A percentile compares a stretch with the other conserved stretches of the same genome.
Evolutionary conservation across 2,329 filamentous ascomycete genomes (phyloP).

Genomic region (Diaporthe sp.): DNA sequence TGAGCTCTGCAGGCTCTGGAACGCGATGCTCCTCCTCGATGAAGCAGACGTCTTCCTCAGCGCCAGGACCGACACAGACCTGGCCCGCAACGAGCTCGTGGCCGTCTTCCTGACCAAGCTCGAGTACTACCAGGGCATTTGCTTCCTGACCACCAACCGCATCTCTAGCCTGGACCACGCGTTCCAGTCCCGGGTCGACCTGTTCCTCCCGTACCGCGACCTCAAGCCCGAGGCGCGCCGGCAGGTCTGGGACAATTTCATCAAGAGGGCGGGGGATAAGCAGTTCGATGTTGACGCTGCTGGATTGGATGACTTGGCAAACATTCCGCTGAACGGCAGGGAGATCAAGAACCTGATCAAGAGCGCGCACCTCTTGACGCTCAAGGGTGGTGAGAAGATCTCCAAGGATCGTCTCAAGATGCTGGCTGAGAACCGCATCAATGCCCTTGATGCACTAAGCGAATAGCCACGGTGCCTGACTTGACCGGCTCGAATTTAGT

Average conservation of each 20-base stretch:
- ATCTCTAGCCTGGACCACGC: slow-evolving; percentile 53
- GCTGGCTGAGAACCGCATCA: slow-evolving; percentile 51
- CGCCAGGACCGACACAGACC: slow-evolving; percentile 50
- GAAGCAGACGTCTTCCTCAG: slow-evolving; percentile 60
- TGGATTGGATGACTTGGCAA: slow-evolving; percentile 54
- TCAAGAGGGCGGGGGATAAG: slow-evolving; percentile 48
- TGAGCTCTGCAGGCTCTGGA: slow-evolving; percentile 56
- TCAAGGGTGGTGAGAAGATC: slow-evolving; percentile 50
- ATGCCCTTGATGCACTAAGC: slow-evolving; percentile 40
- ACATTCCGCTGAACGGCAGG: slow-evolving; percentile 61
- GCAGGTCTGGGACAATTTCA: slow-evolving; percentile 55
- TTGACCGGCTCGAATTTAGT: not conserved
- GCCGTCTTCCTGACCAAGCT: slow-evolving; percentile 51
- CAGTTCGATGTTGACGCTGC: slow-evolving; percentile 50
- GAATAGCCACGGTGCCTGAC: not conserved
- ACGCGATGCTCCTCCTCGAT: slow-evolving; percentile 59
- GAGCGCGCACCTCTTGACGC: slow-evolving; percentile 53
- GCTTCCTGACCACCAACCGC: slow-evolving; percentile 56
- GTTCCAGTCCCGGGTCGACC: slow-evolving; percentile 54
- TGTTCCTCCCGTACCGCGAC: slow-evolving; percentile 51
- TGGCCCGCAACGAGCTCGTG: slow-evolving; percentile 58
- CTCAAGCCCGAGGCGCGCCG: slow-evolving; percentile 48
- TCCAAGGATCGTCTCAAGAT: slow-evolving; percentile 49
- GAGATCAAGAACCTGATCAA: slow-evolving; percentile 67
- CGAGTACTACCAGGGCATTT: slow-evolving; percentile 55